Evolutionary conservation across 371 early-diverging fungal species (phyloP), one percentile per base, ranked within the genome.

Genomic region (Mortierella sp.): DNA sequence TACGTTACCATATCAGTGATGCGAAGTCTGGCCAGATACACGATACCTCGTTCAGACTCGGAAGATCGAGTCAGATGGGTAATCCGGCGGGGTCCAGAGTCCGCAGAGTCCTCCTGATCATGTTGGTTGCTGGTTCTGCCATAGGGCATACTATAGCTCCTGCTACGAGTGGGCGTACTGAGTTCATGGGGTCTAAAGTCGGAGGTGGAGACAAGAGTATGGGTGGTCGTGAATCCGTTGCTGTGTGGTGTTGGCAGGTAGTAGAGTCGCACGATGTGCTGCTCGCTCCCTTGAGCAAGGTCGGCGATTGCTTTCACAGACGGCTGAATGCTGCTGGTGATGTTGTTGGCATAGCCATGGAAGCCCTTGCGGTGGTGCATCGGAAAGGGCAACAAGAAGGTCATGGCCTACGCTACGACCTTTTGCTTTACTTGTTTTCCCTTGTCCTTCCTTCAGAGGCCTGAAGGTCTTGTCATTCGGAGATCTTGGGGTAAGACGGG

Each of bases 211-310:
- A 64, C 57, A 37, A 76, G 47, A 17, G 76, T 68, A 41, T 76
- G 76, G 5, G 76, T 60, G 3, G 76, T 76, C 0, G 76, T 64
- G 57, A 76, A 76, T 0, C 76, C 76, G 50, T 68, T 68, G 51
- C 69, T 76, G 19, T 56, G 28, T 16, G 64, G 65, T 12, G 76
- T 76, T 3, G 76, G 76, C 9, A 76, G 62, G 54, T 68, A 68
- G 46, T 64, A 76, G 12, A 76, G 65, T 3, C 65, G 60, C 13
- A 68, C 76, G 19, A 63, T 57, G 37, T 76, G 76, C 22, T 68
- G 69, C 40, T 64, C 64, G 41, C 64, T 45, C 40, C 53, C 61
- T 14, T 57, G 49, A 2, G 69, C 76, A n/a, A 64, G 61, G 46
- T 76, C 65, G 17, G 57, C 27, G 44, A 76, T 68, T 34, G 65